phyloP scores from a whole-genome alignment of 2,329 filamentous ascomycete species.

The Xylaria multiplex region DNA sequence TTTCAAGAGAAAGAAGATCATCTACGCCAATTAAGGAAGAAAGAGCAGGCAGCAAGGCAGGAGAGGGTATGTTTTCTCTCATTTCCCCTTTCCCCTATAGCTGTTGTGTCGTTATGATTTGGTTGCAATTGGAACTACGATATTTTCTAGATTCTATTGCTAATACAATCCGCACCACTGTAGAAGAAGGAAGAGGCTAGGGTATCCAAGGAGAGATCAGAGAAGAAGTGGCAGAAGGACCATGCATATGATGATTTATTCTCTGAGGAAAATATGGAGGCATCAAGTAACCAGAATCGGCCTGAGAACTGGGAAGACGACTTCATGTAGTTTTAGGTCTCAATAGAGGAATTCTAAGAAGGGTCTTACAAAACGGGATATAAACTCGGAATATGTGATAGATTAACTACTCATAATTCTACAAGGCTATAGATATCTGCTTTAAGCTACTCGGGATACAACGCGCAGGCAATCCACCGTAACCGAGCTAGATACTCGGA shows the following conservation, averaged over 20 bases:
- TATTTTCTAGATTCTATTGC: neutral
- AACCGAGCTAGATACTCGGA: neutral
- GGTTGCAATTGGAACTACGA: neutral
- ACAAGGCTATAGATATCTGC: too few species aligned
- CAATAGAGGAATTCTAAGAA: too few species aligned
- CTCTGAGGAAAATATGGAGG: conserved; percentile 80
- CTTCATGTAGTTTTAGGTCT: conserved; percentile 75
- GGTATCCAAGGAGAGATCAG: conserved; percentile 80
- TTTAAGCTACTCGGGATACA: too few species aligned
- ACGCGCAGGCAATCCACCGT: neutral
- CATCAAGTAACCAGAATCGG: conserved; percentile 86
- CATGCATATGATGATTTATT: conserved; percentile 97
- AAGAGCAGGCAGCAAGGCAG: conserved; percentile 71
- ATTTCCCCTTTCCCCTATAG: neutral
- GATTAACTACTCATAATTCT: neutral
- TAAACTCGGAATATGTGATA: too few species aligned
- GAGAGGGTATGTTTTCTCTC: conserved; percentile 63
- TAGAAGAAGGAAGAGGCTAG: conserved; percentile 81
- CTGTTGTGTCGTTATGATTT: neutral
- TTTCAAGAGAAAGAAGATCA: conserved; percentile 82
- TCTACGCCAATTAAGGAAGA: conserved; percentile 74
- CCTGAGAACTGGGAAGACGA: conserved; percentile 84
- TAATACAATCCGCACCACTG: conserved; percentile 7
- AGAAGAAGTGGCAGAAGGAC: conserved; percentile 95
- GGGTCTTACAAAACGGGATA: too few species aligned